Conservation (phyloP, 1,284 basidiomycete species). For the Coniferiporia sulphurascens region DNA sequence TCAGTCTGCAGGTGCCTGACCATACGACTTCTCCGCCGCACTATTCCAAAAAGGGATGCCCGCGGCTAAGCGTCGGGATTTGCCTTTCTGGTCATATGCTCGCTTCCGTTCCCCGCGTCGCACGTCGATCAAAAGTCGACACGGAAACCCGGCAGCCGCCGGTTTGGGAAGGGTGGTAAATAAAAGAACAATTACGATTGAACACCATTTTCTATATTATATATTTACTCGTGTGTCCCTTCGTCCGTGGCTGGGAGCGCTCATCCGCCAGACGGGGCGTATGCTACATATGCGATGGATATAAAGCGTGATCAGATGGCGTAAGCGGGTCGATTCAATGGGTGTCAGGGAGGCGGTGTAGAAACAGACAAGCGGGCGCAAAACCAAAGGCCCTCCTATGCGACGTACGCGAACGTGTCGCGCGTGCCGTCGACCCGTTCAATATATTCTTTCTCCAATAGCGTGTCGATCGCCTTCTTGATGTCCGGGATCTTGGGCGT, state of each 20-base stretch:
- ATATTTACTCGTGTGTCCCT: background rate
- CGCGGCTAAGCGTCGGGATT: too few species aligned
- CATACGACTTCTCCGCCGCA: too few species aligned
- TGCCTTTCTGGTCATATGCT: too few species aligned
- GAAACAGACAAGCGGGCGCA: background rate
- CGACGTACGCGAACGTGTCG: conserved; percentile 76
- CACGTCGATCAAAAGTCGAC: too few species aligned
- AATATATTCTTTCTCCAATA: conserved; percentile 97
- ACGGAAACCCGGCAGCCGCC: too few species aligned
- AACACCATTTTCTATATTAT: background rate
- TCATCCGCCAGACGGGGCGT: background rate
- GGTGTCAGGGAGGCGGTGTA: background rate
- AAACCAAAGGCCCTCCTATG: conserved; percentile 31
- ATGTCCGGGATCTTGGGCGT: conserved; percentile 89
- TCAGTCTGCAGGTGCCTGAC: too few species aligned
- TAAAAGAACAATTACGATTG: background rate
- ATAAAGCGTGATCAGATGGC: background rate
- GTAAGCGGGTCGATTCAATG: background rate
- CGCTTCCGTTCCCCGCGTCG: too few species aligned
- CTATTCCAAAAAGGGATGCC: too few species aligned
- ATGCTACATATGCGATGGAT: background rate
- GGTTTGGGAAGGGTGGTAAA: background rate
- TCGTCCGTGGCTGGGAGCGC: too few species aligned
- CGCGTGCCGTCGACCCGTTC: conserved; percentile 84
- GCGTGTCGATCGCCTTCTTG: conserved; percentile 94